Evolutionary conservation across 345 rosid species (phyloP).

Genomic region (Gossypium sturtianum): DNA sequence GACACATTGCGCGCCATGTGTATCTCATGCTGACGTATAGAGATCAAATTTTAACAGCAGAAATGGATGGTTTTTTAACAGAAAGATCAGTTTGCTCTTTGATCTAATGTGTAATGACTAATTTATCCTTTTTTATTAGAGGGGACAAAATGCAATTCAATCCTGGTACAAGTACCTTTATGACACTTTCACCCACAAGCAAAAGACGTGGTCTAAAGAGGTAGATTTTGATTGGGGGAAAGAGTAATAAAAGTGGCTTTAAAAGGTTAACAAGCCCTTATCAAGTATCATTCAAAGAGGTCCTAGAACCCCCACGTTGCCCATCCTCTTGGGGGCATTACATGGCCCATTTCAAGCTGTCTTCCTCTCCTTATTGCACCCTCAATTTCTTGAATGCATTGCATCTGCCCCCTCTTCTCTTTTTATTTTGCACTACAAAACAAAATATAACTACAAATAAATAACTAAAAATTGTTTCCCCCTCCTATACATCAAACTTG

Average conservation of each 20-base stretch:
- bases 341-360: constrained; percentile 66
- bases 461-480: not conserved
- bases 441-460: constrained; percentile 7
- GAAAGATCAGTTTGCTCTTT: too few relatives aligned
- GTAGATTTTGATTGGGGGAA: constrained; percentile 19
- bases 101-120: too few relatives aligned
- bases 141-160: too few relatives aligned
- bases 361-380: constrained; percentile 1
- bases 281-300: constrained; percentile 11
- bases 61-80: too few relatives aligned
- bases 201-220: constrained; percentile 27
- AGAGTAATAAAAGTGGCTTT: constrained; percentile 21
- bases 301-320: constrained; percentile 45
- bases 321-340: constrained; percentile 39
- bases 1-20: too few relatives aligned
- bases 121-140: too few relatives aligned
- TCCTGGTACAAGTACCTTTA: too few relatives aligned
- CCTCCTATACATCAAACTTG: not conserved
- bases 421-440: not conserved
- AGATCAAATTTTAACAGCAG: too few relatives aligned
- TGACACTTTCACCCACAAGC: constrained; percentile 12
- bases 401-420: constrained; percentile 33
- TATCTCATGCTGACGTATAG: too few relatives aligned
- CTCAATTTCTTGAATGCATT: constrained; percentile 40
- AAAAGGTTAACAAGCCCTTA: constrained; percentile 12